Conservation (phyloP, 371 early-diverging fungal genomes). For the Mortierella sp. region DNA sequence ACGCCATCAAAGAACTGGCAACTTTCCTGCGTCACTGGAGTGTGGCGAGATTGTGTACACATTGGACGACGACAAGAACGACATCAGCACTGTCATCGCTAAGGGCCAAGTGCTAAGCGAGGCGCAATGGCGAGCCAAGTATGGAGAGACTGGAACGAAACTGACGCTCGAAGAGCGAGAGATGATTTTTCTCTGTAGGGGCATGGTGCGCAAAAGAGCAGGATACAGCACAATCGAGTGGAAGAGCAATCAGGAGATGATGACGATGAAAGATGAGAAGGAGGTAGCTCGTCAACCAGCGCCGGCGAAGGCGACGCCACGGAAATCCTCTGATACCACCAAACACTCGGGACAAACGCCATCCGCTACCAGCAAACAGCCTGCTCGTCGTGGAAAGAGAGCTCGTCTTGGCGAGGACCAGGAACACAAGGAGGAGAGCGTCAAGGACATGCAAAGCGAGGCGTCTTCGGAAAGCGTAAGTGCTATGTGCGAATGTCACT, state of each 20-base stretch:
- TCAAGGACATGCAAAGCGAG: neutral
- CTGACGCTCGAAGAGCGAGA: neutral
- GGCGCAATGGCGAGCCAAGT: conserved; percentile 25
- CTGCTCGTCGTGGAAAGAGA: neutral
- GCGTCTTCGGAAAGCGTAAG: neutral
- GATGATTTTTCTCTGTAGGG: conserved; percentile 46
- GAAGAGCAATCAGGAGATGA: conserved; percentile 54
- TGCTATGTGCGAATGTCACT: neutral
- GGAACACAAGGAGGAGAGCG: neutral
- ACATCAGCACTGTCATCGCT: conserved; percentile 57
- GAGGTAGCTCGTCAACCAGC: conserved; percentile 2
- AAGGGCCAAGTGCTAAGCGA: conserved; percentile 58
- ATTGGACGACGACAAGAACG: conserved; percentile 63
- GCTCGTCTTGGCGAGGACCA: neutral
- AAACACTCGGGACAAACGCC: neutral
- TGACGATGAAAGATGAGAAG: conserved; percentile 59
- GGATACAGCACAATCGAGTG: conserved; percentile 57
- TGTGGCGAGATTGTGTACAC: conserved; percentile 61
- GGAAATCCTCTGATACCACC: neutral
- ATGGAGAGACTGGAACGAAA: conserved; percentile 12
- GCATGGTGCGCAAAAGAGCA: conserved; percentile 56
- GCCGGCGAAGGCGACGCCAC: conserved; percentile 8
- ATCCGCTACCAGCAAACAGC: neutral
- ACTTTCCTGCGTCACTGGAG: conserved; percentile 45
- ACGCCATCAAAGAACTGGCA: conserved; percentile 35